Conservation (phyloP, 2,329 filamentous ascomycete species). For the Lecanosticta acicola region DNA sequence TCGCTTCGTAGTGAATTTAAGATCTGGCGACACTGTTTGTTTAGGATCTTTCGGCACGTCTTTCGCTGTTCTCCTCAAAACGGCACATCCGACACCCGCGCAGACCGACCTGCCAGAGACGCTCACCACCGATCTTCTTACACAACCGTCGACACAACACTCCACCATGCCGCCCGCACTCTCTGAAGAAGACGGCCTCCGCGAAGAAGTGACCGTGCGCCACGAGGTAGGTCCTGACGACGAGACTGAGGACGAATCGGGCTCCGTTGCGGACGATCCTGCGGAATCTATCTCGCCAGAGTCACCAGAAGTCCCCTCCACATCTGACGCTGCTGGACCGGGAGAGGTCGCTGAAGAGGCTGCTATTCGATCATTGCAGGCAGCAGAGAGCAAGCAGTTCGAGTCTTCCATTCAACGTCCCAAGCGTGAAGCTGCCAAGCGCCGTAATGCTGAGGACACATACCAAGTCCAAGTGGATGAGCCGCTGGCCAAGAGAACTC, state of each 20-base stretch:
- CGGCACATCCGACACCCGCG: not conserved
- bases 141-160: not conserved
- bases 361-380: not conserved
- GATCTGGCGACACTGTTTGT: not conserved
- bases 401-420: too few species aligned
- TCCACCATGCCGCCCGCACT: not conserved
- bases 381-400: too few species aligned
- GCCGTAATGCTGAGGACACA: not conserved
- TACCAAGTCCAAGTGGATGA: too few species aligned
- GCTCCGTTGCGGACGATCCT: too few species aligned
- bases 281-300: not conserved
- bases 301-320: not conserved
- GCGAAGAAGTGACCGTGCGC: not conserved
- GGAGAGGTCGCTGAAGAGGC: not conserved
- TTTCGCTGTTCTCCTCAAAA: too few species aligned
- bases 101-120: not conserved
- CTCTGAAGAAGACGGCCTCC: not conserved
- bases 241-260: not conserved
- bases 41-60: too few species aligned
- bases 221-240: not conserved
- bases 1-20: not conserved
- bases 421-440: too few species aligned
- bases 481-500: too few species aligned
- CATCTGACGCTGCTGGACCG: not conserved
- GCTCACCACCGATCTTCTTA: not conserved